These are phyloP conservation scores for Populus alba DNA, from an alignment of 345 rosid genomes.

Conservation along the genomic window DNA sequence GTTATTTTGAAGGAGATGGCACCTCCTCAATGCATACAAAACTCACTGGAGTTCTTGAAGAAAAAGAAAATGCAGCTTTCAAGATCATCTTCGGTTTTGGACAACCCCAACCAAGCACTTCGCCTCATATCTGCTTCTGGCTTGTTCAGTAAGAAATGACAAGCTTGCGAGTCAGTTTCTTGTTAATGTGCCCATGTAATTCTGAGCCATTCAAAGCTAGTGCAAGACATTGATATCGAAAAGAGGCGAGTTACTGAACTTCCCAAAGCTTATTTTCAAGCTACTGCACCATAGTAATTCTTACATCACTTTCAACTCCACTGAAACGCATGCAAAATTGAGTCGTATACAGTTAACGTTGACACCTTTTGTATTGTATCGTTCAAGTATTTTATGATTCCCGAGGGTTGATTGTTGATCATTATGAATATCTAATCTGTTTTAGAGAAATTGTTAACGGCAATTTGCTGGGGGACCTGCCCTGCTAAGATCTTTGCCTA, in stretches of 20 bases:
- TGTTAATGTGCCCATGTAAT: not conserved
- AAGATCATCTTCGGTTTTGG: conserved; percentile 68
- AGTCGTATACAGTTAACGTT: not conserved
- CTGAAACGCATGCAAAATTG: not conserved
- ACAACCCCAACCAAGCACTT: conserved; percentile 74
- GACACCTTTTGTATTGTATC: not conserved
- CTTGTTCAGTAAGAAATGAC: conserved; percentile 41
- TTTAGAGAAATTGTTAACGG: not conserved
- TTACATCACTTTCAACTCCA: not conserved
- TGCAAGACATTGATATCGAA: not conserved
- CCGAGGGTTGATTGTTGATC: not conserved
- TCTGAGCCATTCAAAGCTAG: not conserved
- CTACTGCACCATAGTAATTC: not conserved
- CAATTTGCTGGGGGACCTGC: not conserved
- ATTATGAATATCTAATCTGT: not conserved
- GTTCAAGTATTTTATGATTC: not conserved
- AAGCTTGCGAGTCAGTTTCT: not conserved
- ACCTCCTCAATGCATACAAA: conserved; percentile 67
- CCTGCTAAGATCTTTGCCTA: not conserved
- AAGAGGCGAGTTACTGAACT: not conserved
- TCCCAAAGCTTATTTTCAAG: not conserved
- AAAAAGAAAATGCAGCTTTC: conserved; percentile 71
- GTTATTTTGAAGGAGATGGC: conserved; percentile 69
- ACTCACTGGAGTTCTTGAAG: conserved; percentile 75
- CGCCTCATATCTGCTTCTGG: conserved; percentile 59